A percentile compares a stretch with the other conserved stretches of the same genome.
These are phyloP conservation scores for Pelargonium nanum DNA, from an alignment of 345 rosid species.

Conservation along the genomic window DNA sequence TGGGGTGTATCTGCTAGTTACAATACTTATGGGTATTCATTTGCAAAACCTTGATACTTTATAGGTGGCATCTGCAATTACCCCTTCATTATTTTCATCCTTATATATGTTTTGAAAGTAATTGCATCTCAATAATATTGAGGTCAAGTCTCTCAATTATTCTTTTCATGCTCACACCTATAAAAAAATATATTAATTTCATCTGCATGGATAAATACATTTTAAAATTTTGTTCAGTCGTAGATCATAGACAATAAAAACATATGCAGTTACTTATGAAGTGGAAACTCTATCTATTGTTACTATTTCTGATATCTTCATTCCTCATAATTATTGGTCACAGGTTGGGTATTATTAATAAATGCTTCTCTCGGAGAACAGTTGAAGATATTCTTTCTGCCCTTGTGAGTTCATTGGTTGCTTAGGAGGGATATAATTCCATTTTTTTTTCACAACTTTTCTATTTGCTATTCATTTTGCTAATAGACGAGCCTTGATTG, in stretches of 20 bases:
- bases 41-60: no score
- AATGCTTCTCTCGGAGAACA: slow-evolving; percentile 65
- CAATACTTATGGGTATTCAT: no score
- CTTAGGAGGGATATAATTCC: background rate
- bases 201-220: no score
- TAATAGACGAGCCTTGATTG: background rate
- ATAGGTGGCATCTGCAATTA: no score
- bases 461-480: background rate
- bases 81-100: no score
- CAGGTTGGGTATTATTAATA: slow-evolving; percentile 69
- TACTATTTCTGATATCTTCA: background rate
- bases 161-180: no score
- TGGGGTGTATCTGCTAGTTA: no score
- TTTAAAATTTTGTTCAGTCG: background rate
- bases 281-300: background rate
- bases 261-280: background rate
- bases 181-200: no score
- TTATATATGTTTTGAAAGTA: no score
- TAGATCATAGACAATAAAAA: background rate
- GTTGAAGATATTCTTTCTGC: slow-evolving; percentile 75
- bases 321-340: slow-evolving; percentile 6
- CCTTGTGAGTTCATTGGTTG: slow-evolving; percentile 41
- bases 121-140: no score
- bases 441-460: slow-evolving; percentile 6
- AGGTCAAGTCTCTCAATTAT: no score